Base-by-base conservation (phyloP, 805 yeast species). In the Yamadazyma sp. region DNA sequence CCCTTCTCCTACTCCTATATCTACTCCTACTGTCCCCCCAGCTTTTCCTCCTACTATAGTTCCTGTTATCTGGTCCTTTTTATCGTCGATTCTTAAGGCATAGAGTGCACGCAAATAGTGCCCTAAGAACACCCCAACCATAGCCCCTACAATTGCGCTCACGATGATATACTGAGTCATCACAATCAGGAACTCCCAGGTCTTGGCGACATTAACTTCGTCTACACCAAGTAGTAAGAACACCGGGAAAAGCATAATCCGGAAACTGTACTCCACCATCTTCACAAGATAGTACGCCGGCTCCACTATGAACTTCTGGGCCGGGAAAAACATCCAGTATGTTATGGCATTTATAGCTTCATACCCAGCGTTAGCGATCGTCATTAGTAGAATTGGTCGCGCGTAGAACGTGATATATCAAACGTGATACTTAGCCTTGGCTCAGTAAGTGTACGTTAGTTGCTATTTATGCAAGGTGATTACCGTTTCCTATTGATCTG, bases 131-230 rank as follows among this genome's bases (percentile, higher is more conserved):
- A 12, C 20, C 14, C 49, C 49, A 3, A 37, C 29, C 4, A 39
- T 3, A 1, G 30, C 15, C 4, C 49, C 49, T 14, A 42, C 23
- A 2, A 37, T 20, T 10, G 34, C 28, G 26, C 45, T 41, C 1
- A 42, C 46, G 5, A 45, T 40, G 5, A 42, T 8, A 31, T 21
- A 45, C 21, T 45, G 49, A 3, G 26, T n/a, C 24, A 40, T 29
- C 18, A 28, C 30, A 7, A 40, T 26, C 5, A 26, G 7, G 19
- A 45, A 45, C 9, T 42, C 43, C 32, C 11, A n/a, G 13, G 32
- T n/a, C 19, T 27, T 19, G 5, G 22, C 17, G 6, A 24, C n/a
- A 26, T 38, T 25, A 11, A 41, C 11, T 9, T 37, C 32, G 8
- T 45, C 44, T 16, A 45, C 16, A 12, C 38, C 48, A 3, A 45